Conservation (phyloP, 2,329 filamentous ascomycete genomes). For the Apiospora pterosperma region DNA sequence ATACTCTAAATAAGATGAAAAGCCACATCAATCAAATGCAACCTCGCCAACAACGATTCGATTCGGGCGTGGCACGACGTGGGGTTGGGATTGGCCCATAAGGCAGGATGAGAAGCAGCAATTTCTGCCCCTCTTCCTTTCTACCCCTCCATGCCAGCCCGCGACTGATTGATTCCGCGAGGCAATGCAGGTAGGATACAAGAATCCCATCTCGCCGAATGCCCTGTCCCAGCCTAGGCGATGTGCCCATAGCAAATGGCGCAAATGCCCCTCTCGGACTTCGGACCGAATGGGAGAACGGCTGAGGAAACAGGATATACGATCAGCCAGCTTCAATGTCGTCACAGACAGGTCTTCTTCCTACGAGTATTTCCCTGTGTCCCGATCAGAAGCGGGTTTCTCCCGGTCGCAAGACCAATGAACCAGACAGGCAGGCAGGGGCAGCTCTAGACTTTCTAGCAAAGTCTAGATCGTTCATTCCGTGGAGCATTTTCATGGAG, state of each 20-base stretch:
- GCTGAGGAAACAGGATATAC: background rate
- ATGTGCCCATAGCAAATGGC: background rate
- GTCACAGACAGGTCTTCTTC: background rate
- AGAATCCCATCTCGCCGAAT: background rate
- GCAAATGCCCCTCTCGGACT: background rate
- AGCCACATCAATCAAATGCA: background rate
- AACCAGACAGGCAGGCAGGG: background rate
- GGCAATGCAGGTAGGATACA: background rate
- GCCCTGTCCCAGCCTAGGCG: background rate
- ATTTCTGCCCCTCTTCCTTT: background rate
- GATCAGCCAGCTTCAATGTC: background rate
- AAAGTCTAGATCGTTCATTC: conserved; percentile 4
- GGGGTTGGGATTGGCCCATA: background rate
- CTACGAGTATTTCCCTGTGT: background rate
- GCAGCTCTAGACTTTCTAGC: background rate
- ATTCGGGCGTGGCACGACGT: background rate
- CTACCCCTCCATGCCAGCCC: background rate
- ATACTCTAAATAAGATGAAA: background rate
- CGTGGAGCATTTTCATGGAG: background rate
- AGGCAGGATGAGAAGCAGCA: background rate
- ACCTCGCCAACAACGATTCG: background rate
- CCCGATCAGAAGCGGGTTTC: background rate
- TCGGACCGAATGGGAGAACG: background rate
- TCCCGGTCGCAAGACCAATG: background rate
- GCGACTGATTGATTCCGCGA: background rate